phyloP scores from a whole-genome alignment of 2,329 filamentous ascomycete species.

The Phoma sp. region DNA sequence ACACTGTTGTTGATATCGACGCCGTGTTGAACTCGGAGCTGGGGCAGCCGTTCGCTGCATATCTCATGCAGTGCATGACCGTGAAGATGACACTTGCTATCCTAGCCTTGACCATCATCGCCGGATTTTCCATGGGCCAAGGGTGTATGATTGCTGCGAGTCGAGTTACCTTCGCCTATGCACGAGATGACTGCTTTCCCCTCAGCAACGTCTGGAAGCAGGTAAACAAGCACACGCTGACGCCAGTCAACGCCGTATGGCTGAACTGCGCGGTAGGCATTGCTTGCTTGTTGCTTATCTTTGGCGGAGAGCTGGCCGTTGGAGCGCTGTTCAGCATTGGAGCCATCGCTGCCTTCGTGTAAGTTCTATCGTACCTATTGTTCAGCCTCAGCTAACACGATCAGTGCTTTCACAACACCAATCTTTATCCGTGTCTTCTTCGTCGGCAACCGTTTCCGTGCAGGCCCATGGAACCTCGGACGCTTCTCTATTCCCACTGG shows the following conservation, averaged over 20 bases:
- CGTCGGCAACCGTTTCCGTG: constrained; percentile 69
- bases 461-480: constrained; percentile 74
- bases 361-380: constrained; percentile 17
- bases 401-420: constrained; percentile 61
- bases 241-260: constrained; percentile 75
- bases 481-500: constrained; percentile 66
- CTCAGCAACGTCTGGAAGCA: constrained; percentile 64
- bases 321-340: constrained; percentile 75
- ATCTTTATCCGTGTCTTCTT: constrained; percentile 67
- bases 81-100: constrained; percentile 68
- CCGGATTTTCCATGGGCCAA: constrained; percentile 75
- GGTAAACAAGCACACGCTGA: constrained; percentile 68
- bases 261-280: constrained; percentile 69
- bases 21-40: constrained; percentile 66
- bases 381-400: neutral
- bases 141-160: constrained; percentile 74
- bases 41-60: constrained; percentile 75
- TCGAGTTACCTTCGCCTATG: constrained; percentile 76
- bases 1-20: constrained; percentile 71
- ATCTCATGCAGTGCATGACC: constrained; percentile 70
- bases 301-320: constrained; percentile 68
- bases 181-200: constrained; percentile 74
- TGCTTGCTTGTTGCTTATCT: constrained; percentile 68
- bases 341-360: constrained; percentile 71
- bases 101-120: constrained; percentile 71